Base-by-base conservation (phyloP, 768 basidiomycete species). In the Rossbeevera mucosa region DNA sequence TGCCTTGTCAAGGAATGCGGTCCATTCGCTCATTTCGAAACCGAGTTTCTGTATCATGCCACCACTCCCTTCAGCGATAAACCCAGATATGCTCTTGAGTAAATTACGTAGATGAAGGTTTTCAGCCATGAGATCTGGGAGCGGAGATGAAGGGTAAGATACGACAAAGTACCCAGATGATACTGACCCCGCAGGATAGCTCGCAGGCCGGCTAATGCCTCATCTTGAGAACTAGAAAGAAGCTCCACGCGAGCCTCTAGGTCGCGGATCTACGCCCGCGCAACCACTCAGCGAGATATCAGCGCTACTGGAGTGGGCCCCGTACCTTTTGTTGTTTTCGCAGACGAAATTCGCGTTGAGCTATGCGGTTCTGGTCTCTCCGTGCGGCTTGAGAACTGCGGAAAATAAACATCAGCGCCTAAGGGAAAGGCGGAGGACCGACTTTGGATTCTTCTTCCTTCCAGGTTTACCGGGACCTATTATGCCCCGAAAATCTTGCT, bases 231-330 rank as follows among this genome's bases (percentile, higher is more conserved):
- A 18, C 91, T 92, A 5, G 93, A 95, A 16, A 96, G 79, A 7
- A 96, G 85, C 70, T 94, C 93, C n/a, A 96, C 91, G 42, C 90
- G 82, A 18, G 93, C 93, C 72, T 96, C 94, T 31, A 96, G 82
- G 71, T 96, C 94, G 20, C 93, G 89, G 69, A 96, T 94, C 91
- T 96, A 60, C 16, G 45, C 36, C 25, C 43, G 31, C 43, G 42
- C 56, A 50, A 47, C 18, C 41, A 24, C 38, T 54, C 50, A 52
- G 50, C 46, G 30, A 44, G 31, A 18, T 6, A 8, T 30, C 26
- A 50, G 45, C 18, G 20, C 13, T 13, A 31, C 16, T 14, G 9
- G 41, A 41, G 38, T 26, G 42, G 43, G 26, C 47, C 8, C 70
- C 75, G 53, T 52, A 86, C 86, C 67, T 86, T 78, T 58, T 94